Percentiles rank a stretch among this genome's conserved stretches.
These are phyloP conservation scores for Starmerella tilneyi DNA, from an alignment of 805 yeast species.

Conservation along the genomic window DNA sequence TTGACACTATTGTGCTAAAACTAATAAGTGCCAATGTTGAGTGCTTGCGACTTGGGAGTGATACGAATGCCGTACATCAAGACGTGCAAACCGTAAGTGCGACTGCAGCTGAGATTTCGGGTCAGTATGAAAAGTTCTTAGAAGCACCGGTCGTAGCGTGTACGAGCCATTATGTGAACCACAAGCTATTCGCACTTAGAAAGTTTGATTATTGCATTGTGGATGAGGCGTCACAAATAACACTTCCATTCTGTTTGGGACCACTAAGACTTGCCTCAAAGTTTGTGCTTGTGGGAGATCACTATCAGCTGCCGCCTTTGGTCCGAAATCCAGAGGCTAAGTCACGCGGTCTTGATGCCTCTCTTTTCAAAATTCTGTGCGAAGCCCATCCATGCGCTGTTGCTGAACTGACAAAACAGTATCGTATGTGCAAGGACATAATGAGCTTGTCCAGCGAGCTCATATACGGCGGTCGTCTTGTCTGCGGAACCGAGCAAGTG, in stretches of 20 bases:
- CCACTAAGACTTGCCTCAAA: slow-evolving; percentile 68
- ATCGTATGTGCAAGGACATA: slow-evolving; percentile 85
- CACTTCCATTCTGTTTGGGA: slow-evolving; percentile 83
- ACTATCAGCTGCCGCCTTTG: slow-evolving; percentile 83
- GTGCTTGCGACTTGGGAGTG: slow-evolving; percentile 59
- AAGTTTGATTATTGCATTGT: slow-evolving; percentile 85
- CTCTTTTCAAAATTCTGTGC: slow-evolving; percentile 66
- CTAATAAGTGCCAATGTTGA: slow-evolving; percentile 40
- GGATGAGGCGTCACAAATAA: slow-evolving; percentile 94
- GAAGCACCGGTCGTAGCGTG: slow-evolving; percentile 71
- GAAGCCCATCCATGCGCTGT: slow-evolving; percentile 64
- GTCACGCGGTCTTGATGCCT: slow-evolving; percentile 53
- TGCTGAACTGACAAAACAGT: slow-evolving; percentile 70
- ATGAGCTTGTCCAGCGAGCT: slow-evolving; percentile 72
- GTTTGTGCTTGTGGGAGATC: slow-evolving; percentile 94
- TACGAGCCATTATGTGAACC: slow-evolving; percentile 71
- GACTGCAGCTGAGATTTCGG: slow-evolving; percentile 2
- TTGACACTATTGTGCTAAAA: slow-evolving; percentile 79
- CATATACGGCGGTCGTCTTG: slow-evolving; percentile 63
- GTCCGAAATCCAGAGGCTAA: slow-evolving; percentile 61
- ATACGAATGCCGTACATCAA: slow-evolving; percentile 41
- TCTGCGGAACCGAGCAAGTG: slow-evolving; percentile 63
- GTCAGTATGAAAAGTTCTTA: slow-evolving; percentile 25
- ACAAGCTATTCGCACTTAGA: slow-evolving; percentile 46
- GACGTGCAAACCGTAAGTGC: slow-evolving; percentile 40